Percentiles rank a stretch among this genome's conserved stretches.
Conservation (phyloP, 306 rosid genomes). For the Dryas octopetala region DNA sequence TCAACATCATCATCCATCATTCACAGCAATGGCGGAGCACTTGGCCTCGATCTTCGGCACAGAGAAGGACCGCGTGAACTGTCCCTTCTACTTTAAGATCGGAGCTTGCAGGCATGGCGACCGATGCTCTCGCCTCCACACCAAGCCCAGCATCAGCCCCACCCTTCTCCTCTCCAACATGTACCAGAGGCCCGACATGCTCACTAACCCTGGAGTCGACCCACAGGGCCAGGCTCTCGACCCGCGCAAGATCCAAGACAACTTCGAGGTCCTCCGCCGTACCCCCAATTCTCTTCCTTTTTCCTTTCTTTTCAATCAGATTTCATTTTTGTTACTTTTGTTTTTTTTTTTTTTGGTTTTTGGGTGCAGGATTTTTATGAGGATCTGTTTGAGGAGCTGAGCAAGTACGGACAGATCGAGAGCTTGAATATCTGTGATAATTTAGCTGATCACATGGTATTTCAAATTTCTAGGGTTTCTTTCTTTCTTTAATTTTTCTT, state of each 20-base stretch:
- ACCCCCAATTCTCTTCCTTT: no score
- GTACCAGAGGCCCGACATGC: slow-evolving; percentile 92
- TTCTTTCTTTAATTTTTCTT: background rate
- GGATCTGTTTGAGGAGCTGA: slow-evolving; percentile 91
- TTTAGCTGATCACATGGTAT: slow-evolving; percentile 96
- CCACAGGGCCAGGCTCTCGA: slow-evolving; percentile 76
- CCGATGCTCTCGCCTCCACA: slow-evolving; percentile 95
- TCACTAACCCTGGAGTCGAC: slow-evolving; percentile 53
- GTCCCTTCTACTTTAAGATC: slow-evolving; percentile 99
- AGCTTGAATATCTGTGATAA: slow-evolving; percentile 97
- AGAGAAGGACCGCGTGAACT: slow-evolving; percentile 94
- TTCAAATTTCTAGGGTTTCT: background rate
- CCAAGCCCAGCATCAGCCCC: slow-evolving; percentile 94
- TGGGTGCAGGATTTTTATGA: slow-evolving; percentile 75
- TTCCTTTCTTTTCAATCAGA: background rate
- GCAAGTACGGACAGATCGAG: slow-evolving; percentile 89
- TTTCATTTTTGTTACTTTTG: background rate
- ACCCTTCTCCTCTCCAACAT: slow-evolving; percentile 92
- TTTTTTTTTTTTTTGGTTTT: background rate
- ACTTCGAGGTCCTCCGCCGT: slow-evolving; percentile 53
- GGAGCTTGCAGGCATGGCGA: slow-evolving; percentile 99
- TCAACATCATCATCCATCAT: background rate
- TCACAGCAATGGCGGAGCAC: slow-evolving; percentile 84
- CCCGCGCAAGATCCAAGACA: slow-evolving; percentile 88
- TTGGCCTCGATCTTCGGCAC: slow-evolving; percentile 98